Conservation (phyloP, 192 early-diverging fungal genomes). For the Polychytrium aggregatum region DNA sequence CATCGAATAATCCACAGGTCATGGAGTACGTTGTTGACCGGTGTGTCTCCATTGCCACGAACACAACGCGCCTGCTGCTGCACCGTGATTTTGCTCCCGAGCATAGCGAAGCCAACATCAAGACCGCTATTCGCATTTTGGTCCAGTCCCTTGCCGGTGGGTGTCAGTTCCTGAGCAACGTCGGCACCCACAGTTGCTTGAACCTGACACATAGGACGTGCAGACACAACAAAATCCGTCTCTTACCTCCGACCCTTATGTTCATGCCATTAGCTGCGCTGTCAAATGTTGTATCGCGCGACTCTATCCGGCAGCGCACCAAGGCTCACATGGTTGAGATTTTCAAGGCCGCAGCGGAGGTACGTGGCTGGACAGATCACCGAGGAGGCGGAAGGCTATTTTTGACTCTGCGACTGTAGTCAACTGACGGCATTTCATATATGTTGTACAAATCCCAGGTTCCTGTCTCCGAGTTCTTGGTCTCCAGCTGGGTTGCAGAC, state of each 20-base stretch:
- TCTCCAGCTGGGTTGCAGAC: too few relatives aligned
- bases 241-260: slow-evolving; percentile 78
- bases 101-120: slow-evolving; percentile 85
- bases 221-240: slow-evolving; percentile 74
- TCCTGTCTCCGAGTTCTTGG: too few relatives aligned
- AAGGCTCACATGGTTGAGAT: slow-evolving; percentile 49
- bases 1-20: slow-evolving; percentile 78
- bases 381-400: too few relatives aligned
- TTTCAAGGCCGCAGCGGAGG: too few relatives aligned
- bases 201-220: slow-evolving; percentile 61
- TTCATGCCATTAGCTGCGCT: slow-evolving; percentile 85
- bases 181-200: slow-evolving; percentile 66
- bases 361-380: too few relatives aligned
- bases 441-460: too few relatives aligned
- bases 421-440: too few relatives aligned
- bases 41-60: slow-evolving; percentile 83
- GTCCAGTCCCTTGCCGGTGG: slow-evolving; percentile 75
- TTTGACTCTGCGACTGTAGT: too few relatives aligned
- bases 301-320: slow-evolving; percentile 90
- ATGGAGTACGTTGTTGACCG: slow-evolving; percentile 85
- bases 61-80: slow-evolving; percentile 82
- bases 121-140: slow-evolving; percentile 90
- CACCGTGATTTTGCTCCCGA: slow-evolving; percentile 94
- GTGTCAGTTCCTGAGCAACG: slow-evolving; percentile 62
- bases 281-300: slow-evolving; percentile 90